Evolutionary conservation across 306 rosid genomes (phyloP).

Genomic region (Quercus rubra): DNA sequence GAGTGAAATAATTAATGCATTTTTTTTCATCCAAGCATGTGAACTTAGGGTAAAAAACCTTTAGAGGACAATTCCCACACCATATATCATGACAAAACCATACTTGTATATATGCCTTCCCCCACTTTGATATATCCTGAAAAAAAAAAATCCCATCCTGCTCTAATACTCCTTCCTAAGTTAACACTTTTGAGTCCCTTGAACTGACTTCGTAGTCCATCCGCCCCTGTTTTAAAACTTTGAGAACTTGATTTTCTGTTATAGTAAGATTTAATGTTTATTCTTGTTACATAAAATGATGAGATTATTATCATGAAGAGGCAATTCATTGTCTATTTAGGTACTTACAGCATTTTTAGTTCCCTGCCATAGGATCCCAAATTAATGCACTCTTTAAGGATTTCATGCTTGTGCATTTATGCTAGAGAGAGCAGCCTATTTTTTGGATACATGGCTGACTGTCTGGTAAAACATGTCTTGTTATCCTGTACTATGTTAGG

Average conservation of each 20-base stretch:
- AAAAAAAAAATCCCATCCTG: too few species aligned
- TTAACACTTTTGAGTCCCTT: too few species aligned
- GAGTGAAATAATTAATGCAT: too few species aligned
- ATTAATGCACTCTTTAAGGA: background rate
- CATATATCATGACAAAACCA: too few species aligned
- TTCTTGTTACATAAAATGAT: background rate
- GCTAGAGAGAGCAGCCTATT: background rate
- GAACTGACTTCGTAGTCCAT: too few species aligned
- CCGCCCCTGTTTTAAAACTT: background rate
- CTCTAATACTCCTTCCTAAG: too few species aligned
- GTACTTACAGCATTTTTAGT: background rate
- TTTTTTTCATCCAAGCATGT: too few species aligned
- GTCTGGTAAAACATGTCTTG: background rate
- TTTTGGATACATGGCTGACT: too few species aligned
- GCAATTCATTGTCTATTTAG: background rate
- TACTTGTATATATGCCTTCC: too few species aligned
- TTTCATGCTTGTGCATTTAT: background rate
- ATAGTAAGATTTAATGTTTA: background rate
- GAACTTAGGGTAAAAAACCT: too few species aligned
- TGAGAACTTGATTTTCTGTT: background rate
- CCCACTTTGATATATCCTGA: too few species aligned
- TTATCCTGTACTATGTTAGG: conserved; percentile 23
- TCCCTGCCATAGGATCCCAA: background rate
- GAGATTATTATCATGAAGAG: background rate
- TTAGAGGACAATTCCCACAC: too few species aligned